A percentile compares a stretch with the other conserved stretches of the same genome.
These are phyloP conservation scores for Pythium chondricola DNA, from an alignment of 352 stramenopile genomes.

Conservation along the genomic window DNA sequence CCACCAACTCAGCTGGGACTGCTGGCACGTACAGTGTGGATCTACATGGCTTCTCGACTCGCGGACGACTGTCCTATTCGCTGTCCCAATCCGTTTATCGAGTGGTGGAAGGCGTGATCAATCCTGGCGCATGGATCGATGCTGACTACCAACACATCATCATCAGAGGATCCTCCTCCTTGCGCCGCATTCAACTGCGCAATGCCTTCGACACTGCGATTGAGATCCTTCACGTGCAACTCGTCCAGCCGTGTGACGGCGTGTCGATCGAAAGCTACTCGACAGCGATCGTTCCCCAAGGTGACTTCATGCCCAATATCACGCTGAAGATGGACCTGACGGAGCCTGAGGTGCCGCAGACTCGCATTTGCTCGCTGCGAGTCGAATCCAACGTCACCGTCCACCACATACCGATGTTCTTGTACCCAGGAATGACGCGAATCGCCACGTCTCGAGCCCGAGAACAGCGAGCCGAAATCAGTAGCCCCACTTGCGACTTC, in stretches of 20 bases:
- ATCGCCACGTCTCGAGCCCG: neutral
- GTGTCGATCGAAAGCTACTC: neutral
- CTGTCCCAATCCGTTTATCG: neutral
- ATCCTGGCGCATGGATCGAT: neutral
- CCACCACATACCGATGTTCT: slow-evolving; percentile 9
- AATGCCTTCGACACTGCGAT: slow-evolving; percentile 31
- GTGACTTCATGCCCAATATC: neutral
- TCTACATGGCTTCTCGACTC: slow-evolving; percentile 5
- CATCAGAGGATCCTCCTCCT: neutral
- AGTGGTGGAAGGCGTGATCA: neutral
- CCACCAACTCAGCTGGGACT: too few species aligned
- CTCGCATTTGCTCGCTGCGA: slow-evolving; percentile 4
- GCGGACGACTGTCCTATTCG: slow-evolving; percentile 7
- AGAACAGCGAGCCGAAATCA: neutral
- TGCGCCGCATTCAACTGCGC: neutral
- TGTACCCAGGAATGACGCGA: slow-evolving; percentile 1
- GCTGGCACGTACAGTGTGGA: slow-evolving; percentile 1
- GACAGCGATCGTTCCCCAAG: neutral
- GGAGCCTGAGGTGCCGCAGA: neutral
- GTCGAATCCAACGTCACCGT: slow-evolving; percentile 15
- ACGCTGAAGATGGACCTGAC: neutral
- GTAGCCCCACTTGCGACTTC: neutral
- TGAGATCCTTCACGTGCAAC: slow-evolving; percentile 31
- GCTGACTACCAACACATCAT: neutral
- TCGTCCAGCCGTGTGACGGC: neutral